Base-by-base conservation (phyloP, 2,329 filamentous ascomycete genomes). In the Proliferodiscus dingleyae region DNA sequence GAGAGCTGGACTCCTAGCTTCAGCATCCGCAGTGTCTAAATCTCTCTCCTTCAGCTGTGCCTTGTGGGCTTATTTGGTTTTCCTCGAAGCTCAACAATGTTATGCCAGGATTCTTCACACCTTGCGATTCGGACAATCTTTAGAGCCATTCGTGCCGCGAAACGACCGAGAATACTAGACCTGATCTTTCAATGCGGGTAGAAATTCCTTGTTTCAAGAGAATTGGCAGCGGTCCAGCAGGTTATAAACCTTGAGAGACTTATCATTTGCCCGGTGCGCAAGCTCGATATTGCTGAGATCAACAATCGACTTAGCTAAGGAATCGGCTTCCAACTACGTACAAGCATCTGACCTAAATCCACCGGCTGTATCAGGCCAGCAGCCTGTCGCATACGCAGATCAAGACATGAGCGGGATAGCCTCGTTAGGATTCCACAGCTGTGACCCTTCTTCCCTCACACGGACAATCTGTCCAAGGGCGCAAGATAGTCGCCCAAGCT, bases 381-480 rank as follows among this genome's bases (percentile, higher is more conserved):
- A 58, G 3, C 70, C 69, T 2, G 71, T 64, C 0, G 71, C 68
- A 2, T 58, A 54, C 0, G 69, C 70, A 1, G 64, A 68, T 32
- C 69, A 71, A 0, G 80, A 58, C 54, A 78, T 70, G 37, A 77
- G 55, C 0, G 75, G 73, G 13, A 76, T 73, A 0, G 71, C 74
- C 50, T 77, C 75, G 0, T 64, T 69, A 4, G 59, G 55, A 51
- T 74, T 77, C 75, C 75, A 78, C 2, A 71, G 56, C 2, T 73
- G 74, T 9, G 61, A 47, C 1, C 58, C 45, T 0, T 65, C 70
- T 48, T 76, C 72, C 1, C 67, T 72, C 11, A 11, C 24, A 11
- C 6, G 11, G 4, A 72, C 68, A 8, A 78, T 66, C 55, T 77
- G 74, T 0, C 75, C 75, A 2, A 77, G 64, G n/a, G 0, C 75